Conservation (phyloP, 1,284 basidiomycete species). For the Volvariella volvacea region DNA sequence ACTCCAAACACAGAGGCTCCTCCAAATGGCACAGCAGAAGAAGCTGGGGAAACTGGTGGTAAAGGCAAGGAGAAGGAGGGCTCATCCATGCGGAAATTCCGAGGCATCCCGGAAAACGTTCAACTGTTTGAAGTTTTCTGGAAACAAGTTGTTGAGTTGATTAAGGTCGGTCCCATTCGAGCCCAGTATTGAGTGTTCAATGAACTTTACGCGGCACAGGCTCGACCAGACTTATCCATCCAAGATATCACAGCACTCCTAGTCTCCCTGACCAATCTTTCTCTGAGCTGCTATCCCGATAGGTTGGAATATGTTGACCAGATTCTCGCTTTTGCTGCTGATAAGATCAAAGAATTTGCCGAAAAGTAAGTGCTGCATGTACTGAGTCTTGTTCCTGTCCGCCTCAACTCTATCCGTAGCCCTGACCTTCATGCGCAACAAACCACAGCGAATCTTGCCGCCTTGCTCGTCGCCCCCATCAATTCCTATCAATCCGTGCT, state of each 20-base stretch:
- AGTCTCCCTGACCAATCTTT: constrained; percentile 89
- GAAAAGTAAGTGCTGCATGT: constrained; percentile 49
- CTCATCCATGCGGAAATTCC: constrained; percentile 64
- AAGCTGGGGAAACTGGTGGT: constrained; percentile 18
- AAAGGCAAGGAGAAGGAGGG: constrained; percentile 55
- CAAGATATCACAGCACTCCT: constrained; percentile 93
- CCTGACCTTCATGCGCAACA: constrained; percentile 83
- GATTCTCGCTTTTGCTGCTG: constrained; percentile 79
- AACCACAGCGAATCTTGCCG: constrained; percentile 84
- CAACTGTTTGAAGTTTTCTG: constrained; percentile 95
- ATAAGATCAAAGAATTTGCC: constrained; percentile 79
- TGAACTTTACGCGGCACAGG: constrained; percentile 37
- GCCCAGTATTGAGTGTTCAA: constrained; percentile 1
- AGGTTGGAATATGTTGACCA: constrained; percentile 94
- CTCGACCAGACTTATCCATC: constrained; percentile 89
- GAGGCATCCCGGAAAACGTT: constrained; percentile 90
- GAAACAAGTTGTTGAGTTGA: constrained; percentile 95
- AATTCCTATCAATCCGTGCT: constrained; percentile 92
- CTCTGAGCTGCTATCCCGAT: constrained; percentile 92
- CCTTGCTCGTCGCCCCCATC: constrained; percentile 86
- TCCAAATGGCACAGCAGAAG: constrained; percentile 23
- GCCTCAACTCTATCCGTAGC: constrained; percentile 29
- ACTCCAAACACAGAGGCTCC: constrained; percentile 12
- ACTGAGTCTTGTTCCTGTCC: neutral
- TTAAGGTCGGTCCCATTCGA: constrained; percentile 62